Conservation (phyloP, 257 asterid species). For the Nicotiana sylvestris region DNA sequence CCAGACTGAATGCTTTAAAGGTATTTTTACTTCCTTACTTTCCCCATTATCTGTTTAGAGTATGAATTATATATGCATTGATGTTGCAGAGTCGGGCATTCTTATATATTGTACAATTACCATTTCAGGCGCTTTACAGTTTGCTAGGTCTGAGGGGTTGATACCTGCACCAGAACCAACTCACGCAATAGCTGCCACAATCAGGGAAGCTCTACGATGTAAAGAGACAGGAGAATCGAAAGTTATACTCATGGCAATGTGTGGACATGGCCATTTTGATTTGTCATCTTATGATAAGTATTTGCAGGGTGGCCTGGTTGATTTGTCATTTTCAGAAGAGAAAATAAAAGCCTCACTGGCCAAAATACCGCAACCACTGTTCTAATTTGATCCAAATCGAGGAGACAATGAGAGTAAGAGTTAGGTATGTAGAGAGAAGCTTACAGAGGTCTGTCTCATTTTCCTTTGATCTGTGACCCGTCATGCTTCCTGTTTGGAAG, state of each 20-base stretch:
- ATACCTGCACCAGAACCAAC: constrained; percentile 95
- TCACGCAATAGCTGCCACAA: constrained; percentile 87
- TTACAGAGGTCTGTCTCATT: background rate
- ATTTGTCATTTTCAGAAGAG: constrained; percentile 61
- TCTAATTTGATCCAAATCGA: constrained; percentile 7
- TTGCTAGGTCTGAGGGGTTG: constrained; percentile 86
- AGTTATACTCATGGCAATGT: constrained; percentile 91
- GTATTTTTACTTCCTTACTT: constrained; percentile 19
- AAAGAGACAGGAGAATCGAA: constrained; percentile 84
- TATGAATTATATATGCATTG: no score
- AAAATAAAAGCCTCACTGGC: constrained; percentile 51
- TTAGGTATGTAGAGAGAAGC: background rate
- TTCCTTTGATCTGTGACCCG: no score
- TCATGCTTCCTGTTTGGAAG: background rate
- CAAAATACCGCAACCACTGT: constrained; percentile 46
- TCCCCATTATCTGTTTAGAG: no score
- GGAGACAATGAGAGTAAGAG: background rate
- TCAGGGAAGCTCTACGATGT: constrained; percentile 80
- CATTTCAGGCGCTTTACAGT: constrained; percentile 66
- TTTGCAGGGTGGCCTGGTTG: constrained; percentile 66
- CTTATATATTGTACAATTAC: background rate
- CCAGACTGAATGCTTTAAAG: constrained; percentile 87
- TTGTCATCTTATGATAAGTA: constrained; percentile 84
- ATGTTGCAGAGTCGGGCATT: no score
- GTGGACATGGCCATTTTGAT: constrained; percentile 96